Conservation (phyloP, 1,139 yeast species). For the Wickerhamomyces sp. region DNA sequence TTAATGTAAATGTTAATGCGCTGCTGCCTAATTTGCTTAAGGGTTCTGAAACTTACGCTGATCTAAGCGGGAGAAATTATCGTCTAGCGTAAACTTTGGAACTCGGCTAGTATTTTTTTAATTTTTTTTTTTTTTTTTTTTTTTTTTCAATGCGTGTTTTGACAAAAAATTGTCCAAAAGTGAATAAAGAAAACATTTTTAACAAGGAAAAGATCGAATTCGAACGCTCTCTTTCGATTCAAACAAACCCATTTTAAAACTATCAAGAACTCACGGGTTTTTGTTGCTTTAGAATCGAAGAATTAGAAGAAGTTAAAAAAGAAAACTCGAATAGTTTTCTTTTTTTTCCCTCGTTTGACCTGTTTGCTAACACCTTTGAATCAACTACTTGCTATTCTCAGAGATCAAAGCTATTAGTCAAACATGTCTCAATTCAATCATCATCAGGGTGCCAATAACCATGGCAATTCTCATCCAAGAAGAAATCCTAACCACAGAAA, state of each 20-base stretch:
- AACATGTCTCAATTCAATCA: conserved; percentile 8
- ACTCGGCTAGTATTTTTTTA: not conserved
- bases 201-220: not conserved
- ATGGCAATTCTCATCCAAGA: conserved; percentile 3
- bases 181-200: not conserved
- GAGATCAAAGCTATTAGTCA: too few species aligned
- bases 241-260: not conserved
- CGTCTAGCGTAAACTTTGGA: not conserved
- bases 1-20: too few species aligned
- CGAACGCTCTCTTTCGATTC: not conserved
- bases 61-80: not conserved
- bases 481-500: conserved; percentile 5
- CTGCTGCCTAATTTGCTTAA: not conserved
- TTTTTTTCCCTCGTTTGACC: too few species aligned
- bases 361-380: too few species aligned
- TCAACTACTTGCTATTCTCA: too few species aligned
- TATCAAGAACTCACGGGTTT: not conserved
- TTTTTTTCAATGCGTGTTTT: too few species aligned
- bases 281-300: conserved; percentile 1
- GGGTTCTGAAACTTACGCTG: not conserved
- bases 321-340: not conserved
- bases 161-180: not conserved
- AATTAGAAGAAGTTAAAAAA: not conserved
- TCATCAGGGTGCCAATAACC: conserved; percentile 3
- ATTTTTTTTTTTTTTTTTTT: too few species aligned